Base-by-base conservation (phyloP, 192 early-diverging fungal genomes). In the Gonapodya sp. region DNA sequence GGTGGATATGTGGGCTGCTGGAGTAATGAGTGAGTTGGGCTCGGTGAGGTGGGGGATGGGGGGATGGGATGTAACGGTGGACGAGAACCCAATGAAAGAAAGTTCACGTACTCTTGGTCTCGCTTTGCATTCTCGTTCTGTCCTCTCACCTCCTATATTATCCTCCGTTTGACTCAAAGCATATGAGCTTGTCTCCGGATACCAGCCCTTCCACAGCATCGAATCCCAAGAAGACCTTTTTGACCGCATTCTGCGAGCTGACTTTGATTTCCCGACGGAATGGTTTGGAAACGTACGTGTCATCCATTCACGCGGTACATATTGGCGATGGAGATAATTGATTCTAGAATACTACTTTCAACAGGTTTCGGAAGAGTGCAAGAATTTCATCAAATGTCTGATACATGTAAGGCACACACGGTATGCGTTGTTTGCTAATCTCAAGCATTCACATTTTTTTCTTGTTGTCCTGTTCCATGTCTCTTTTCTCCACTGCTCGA, bases 231-330 rank as follows among this genome's bases (percentile, higher is more conserved):
- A 77, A 34, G 75, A 77, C 31, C 75, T 77, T 34, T 77, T 32
- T 34, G 34, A 77, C 30, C 75, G 75, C 75, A 77, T 77, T 33
- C 75, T 18, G 30, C 75, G 75, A 16, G 75, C 75, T 16, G 75
- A 77, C 75, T 77, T 77, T 77, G 18, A 18, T 34, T 77, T 77
- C 75, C 75, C 75, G 18, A 8, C 2, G 8, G 75, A 77, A 31
- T 77, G 75, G 46, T 64, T 64, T 24, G 46, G 46, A 64, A 8
- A 64, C 8, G 46, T 64, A 64, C 46, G 46, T 64, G 8, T 24
- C 46, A 64, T 8, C n/a, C n/a, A n/a, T n/a, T n/a, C n/a, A n/a
- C n/a, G n/a, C n/a, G n/a, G n/a, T n/a, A n/a, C n/a, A n/a, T 64
- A 8, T 64, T 24, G 46, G 46, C 24, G 46, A 64, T 64, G 46